These are phyloP conservation scores for Flaveria robusta DNA, from an alignment of 129 eudicot genomes.

Conservation along the genomic window DNA sequence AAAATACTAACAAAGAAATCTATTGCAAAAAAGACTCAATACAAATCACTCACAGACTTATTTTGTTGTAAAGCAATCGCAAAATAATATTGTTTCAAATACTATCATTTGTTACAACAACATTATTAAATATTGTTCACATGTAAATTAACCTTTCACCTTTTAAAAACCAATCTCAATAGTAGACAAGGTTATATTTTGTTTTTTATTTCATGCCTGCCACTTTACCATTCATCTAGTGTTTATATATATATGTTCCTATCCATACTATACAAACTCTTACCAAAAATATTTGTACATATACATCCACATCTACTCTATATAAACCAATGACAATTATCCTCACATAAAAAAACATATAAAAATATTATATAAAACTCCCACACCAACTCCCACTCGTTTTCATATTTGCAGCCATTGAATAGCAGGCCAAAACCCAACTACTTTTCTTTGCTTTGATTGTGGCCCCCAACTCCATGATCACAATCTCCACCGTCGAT, in stretches of 20 bases:
- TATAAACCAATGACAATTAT: background rate
- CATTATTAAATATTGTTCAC: too few species aligned
- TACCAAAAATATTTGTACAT: background rate
- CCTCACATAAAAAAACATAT: background rate
- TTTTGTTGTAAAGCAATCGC: too few species aligned
- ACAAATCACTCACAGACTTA: too few species aligned
- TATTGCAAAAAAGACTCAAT: too few species aligned
- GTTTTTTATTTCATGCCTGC: background rate
- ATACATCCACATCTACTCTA: background rate
- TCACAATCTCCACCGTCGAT: conserved; percentile 31
- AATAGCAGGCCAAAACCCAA: conserved; percentile 30
- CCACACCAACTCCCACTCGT: conserved; percentile 40
- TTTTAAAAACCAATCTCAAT: background rate
- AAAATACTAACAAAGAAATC: too few species aligned
- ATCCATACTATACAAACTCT: background rate
- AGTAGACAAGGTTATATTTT: background rate
- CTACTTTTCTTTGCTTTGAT: conserved; percentile 37
- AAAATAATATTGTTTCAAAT: too few species aligned
- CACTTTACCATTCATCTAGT: background rate
- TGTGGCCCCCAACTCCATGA: conserved; percentile 1
- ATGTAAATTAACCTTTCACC: background rate
- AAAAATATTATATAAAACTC: background rate
- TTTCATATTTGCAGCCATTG: conserved; percentile 42
- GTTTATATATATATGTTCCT: background rate
- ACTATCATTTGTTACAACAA: too few species aligned